phyloP scores from a whole-genome alignment of 179 eudicot species.

The Heliamphora pulchella region DNA sequence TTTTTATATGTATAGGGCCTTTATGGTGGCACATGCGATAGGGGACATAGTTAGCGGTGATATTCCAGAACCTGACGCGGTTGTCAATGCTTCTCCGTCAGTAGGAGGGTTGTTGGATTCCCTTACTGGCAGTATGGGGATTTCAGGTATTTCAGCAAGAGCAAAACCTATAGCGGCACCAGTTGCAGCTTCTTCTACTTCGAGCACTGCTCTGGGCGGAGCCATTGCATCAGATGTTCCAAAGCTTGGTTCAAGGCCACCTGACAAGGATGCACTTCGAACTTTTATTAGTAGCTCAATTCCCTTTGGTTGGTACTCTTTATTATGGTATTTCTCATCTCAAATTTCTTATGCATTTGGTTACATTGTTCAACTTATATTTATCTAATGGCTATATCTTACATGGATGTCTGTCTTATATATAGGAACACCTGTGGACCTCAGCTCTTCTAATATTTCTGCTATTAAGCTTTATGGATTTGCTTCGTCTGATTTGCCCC shows the following conservation, averaged over 20 bases:
- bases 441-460: conserved; percentile 68
- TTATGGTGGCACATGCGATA: conserved; percentile 71
- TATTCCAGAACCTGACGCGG: conserved; percentile 66
- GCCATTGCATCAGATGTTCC: conserved; percentile 58
- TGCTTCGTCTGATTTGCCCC: conserved; percentile 69
- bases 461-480: conserved; percentile 74
- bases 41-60: conserved; percentile 81
- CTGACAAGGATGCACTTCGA: conserved; percentile 79
- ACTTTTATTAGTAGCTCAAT: conserved; percentile 74
- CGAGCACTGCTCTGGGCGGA: conserved; percentile 43
- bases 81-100: conserved; percentile 61
- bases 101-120: conserved; percentile 96
- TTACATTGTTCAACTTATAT: not conserved
- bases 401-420: conserved; percentile 16
- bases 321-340: conserved; percentile 24
- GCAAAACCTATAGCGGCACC: conserved; percentile 73
- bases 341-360: not conserved
- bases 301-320: conserved; percentile 89
- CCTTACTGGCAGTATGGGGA: conserved; percentile 93
- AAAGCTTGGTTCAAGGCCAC: conserved; percentile 61
- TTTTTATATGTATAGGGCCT: conserved; percentile 49
- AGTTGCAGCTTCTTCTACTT: conserved; percentile 56
- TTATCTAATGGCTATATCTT: conserved; percentile 5
- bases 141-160: conserved; percentile 72
- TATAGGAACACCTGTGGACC: conserved; percentile 88